Percentiles rank a stretch among this genome's conserved stretches.
Conservation (phyloP, 768 basidiomycete species). For the Serendipita sp. region DNA sequence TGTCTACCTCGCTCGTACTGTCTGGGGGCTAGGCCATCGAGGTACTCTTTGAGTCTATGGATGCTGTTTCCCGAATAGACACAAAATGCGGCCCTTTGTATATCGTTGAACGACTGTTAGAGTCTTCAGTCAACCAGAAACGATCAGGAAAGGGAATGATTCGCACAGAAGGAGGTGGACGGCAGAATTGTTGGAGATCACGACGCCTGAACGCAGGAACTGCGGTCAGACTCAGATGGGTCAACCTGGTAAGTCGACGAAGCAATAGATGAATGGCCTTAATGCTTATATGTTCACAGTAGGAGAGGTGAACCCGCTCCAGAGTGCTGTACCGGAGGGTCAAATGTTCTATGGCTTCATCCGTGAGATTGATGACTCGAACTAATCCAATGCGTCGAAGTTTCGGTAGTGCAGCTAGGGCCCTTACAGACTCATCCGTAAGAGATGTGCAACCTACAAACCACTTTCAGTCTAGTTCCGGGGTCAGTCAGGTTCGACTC, state of each 20-base stretch:
- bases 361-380: conserved; percentile 80
- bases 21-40: conserved; percentile 29
- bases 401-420: conserved; percentile 73
- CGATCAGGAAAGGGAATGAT: conserved; percentile 16
- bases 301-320: conserved; percentile 91
- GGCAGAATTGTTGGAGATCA: conserved; percentile 79
- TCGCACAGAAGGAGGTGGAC: conserved; percentile 66
- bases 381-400: conserved; percentile 90
- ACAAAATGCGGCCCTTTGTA: conserved; percentile 81
- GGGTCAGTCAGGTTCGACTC: conserved; percentile 19
- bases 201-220: conserved; percentile 74
- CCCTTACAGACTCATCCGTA: conserved; percentile 88
- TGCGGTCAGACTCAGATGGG: conserved; percentile 95
- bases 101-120: conserved; percentile 71
- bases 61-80: conserved; percentile 94
- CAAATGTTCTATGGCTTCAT: conserved; percentile 79
- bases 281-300: conserved; percentile 90
- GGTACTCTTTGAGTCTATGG: conserved; percentile 56
- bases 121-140: conserved; percentile 4
- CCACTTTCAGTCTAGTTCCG: conserved; percentile 11
- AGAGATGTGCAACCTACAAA: conserved; percentile 60
- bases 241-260: conserved; percentile 74
- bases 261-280: conserved; percentile 82
- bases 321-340: conserved; percentile 72
- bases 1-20: not conserved